phyloP scores from a whole-genome alignment of 805 yeast genomes.

The Pichia scutulata region DNA sequence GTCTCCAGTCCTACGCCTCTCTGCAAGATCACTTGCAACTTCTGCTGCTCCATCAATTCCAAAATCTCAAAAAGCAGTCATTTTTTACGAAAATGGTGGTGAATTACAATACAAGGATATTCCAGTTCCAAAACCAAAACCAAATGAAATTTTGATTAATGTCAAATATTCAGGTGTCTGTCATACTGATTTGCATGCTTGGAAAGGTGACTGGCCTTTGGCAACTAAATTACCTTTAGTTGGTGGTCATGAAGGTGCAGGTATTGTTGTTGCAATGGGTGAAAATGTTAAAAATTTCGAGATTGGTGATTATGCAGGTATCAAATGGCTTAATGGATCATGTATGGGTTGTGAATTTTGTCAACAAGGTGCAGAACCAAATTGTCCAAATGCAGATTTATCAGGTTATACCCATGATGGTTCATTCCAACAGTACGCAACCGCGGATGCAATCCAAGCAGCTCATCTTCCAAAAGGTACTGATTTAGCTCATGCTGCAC shows the following conservation, averaged over 20 bases:
- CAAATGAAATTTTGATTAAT: conserved; percentile 72
- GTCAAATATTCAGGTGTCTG: conserved; percentile 88
- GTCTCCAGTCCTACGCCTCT: not conserved
- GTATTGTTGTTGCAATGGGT: conserved; percentile 75
- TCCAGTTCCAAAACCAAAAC: conserved; percentile 72
- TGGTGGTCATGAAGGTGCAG: conserved; percentile 91
- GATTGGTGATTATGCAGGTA: conserved; percentile 75
- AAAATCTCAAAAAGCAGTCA: conserved; percentile 60
- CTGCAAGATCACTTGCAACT: conserved; percentile 10
- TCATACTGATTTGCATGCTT: conserved; percentile 90
- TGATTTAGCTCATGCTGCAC: conserved; percentile 70
- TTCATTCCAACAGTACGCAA: conserved; percentile 84
- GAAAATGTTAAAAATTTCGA: conserved; percentile 59
- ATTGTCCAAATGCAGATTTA: conserved; percentile 62
- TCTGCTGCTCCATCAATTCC: conserved; percentile 36
- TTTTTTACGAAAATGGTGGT: conserved; percentile 61
- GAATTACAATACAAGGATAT: conserved; percentile 60
- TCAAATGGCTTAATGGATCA: conserved; percentile 77
- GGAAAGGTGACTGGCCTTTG: conserved; percentile 92
- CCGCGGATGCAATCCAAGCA: conserved; percentile 84
- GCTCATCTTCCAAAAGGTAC: conserved; percentile 69
- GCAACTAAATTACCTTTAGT: conserved; percentile 67
- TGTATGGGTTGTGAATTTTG: conserved; percentile 76
- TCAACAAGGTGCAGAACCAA: conserved; percentile 56
- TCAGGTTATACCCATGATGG: conserved; percentile 90